Evolutionary conservation across 805 yeast species (phyloP), one percentile per base, ranked within the genome.

Genomic region (Yarrowia hollandica): DNA sequence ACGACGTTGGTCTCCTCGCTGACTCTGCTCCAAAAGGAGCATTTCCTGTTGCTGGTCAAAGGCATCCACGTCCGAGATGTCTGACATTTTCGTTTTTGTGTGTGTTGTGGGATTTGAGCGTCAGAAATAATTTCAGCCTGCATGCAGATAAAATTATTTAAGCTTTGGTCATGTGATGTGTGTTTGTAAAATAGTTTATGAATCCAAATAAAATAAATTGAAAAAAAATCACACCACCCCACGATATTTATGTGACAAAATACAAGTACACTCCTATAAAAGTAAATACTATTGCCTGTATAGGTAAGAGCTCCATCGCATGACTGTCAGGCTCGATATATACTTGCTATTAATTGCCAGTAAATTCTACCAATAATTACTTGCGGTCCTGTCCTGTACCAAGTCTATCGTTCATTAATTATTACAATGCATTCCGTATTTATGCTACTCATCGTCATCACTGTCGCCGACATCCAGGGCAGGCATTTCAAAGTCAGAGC

Each of bases 401-500:
- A n/a, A n/a, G n/a, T n/a, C n/a, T n/a, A n/a, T n/a, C n/a, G n/a
- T n/a, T n/a, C n/a, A n/a, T n/a, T 31, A 15, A 16, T 18, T 18
- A 35, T 14, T 21, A 22, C 26, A n/a, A 23, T 23, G 30, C 33
- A 41, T 25, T 33, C 30, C 3, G 33, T 41, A 31, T 25, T n/a
- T 26, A 41, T 6, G 11, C 28, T 48, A 48, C 19, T 55, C 37
- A 2, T 62, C 64, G 15, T 62, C 61, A 12, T 77, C 81, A 52
- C 75, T 80, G 26, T 71, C 80, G 46, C 77, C 78, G 7, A 77
- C 62, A 9, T 65, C 75, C 57, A 77, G 71, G 14, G 68, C 72
- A 6, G 85, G 85, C 58, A 81, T 78, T 62, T 80, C 84, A 44
- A 80, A 77, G 62, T 81, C 84, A 16, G 79, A 55, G 12, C 50